phyloP scores from a whole-genome alignment of 306 rosid species.

The Inga laurina region DNA sequence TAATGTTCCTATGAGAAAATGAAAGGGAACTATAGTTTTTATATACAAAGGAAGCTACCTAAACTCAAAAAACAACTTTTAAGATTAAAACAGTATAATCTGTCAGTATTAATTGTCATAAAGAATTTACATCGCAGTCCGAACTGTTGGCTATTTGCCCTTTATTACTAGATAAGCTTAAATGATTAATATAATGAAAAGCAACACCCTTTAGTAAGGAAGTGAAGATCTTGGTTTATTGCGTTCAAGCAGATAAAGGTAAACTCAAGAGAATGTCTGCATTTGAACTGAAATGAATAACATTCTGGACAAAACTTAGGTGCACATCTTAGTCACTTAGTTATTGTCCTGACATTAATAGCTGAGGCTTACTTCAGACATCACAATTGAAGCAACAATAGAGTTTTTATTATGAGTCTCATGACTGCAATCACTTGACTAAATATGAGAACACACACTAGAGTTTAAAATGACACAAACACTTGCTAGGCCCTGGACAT shows the following conservation, averaged over 20 bases:
- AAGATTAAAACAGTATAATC: not conserved
- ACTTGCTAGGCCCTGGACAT: constrained; percentile 22
- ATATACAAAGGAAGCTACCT: constrained; percentile 1
- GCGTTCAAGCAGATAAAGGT: constrained; percentile 12
- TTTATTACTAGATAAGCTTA: not conserved
- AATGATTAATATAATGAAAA: not conserved
- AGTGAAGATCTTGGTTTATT: constrained; percentile 11
- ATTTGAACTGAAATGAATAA: constrained; percentile 29
- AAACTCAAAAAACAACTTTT: constrained; percentile 25
- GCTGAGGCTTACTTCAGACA: constrained; percentile 6
- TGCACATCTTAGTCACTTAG: not conserved
- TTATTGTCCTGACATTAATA: not conserved
- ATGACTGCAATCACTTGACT: constrained; percentile 8
- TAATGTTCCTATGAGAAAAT: not conserved
- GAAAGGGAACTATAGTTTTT: not conserved
- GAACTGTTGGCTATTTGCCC: not conserved
- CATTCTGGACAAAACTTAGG: not conserved
- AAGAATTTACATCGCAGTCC: not conserved
- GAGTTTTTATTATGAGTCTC: not conserved
- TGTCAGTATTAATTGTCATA: not conserved
- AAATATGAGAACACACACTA: constrained; percentile 16
- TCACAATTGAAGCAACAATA: constrained; percentile 17
- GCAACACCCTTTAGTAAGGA: not conserved
- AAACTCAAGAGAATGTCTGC: constrained; percentile 29
- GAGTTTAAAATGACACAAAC: constrained; percentile 29